Conservation (phyloP, 257 asterid genomes). For the Oldenlandia corymbosa region DNA sequence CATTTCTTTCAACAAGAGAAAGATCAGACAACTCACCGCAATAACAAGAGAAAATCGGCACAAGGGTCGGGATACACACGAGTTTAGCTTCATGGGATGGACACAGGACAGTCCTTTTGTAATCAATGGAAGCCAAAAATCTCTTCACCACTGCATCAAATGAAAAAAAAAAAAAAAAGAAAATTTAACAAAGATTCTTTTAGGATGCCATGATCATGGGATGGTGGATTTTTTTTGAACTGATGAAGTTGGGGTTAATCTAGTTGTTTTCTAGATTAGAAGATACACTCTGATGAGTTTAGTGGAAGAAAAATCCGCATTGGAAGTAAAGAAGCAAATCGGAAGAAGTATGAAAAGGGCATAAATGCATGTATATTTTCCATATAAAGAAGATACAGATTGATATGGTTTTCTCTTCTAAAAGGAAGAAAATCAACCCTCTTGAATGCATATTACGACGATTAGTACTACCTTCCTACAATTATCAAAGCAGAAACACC, state of each 20-base stretch:
- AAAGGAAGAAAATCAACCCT: neutral
- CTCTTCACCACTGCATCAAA: neutral
- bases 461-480: too few relatives aligned
- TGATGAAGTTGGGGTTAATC: neutral
- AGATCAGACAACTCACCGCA: slow-evolving; percentile 30
- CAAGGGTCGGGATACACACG: slow-evolving; percentile 34
- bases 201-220: neutral
- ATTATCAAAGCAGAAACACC: too few relatives aligned
- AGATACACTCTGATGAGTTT: too few relatives aligned
- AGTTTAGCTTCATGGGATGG: slow-evolving; percentile 33
- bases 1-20: neutral
- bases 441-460: too few relatives aligned
- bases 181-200: neutral
- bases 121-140: neutral
- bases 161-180: too few relatives aligned
- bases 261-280: too few relatives aligned
- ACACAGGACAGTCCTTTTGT: too few relatives aligned
- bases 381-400: neutral
- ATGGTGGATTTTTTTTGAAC: too few relatives aligned
- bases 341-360: too few relatives aligned
- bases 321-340: too few relatives aligned
- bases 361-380: neutral
- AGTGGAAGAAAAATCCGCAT: too few relatives aligned
- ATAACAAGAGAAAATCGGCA: slow-evolving; percentile 32
- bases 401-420: neutral